phyloP scores from a whole-genome alignment of 2,329 filamentous ascomycete species.

The Lithohypha guttulata region DNA sequence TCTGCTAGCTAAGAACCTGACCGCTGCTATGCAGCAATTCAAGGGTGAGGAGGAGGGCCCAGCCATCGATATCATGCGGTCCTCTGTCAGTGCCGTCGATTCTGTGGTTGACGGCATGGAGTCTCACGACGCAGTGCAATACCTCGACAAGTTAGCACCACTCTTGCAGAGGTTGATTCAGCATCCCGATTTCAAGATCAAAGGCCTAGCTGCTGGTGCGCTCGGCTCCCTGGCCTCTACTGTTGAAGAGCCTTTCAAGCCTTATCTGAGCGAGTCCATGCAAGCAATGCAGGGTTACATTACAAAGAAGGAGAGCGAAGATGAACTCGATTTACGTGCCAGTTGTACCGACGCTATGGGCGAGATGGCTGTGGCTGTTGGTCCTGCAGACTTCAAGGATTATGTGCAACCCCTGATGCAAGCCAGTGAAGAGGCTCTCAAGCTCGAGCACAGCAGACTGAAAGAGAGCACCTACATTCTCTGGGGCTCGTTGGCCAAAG shows the following conservation, averaged over 20 bases:
- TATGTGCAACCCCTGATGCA: conserved; percentile 86
- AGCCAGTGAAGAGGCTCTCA: conserved; percentile 80
- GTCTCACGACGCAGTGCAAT: conserved; percentile 66
- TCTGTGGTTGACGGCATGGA: conserved; percentile 79
- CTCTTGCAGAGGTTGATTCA: conserved; percentile 74
- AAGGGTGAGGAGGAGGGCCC: conserved; percentile 57
- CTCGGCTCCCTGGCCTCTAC: conserved; percentile 84
- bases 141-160: conserved; percentile 71
- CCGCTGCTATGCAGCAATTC: conserved; percentile 61
- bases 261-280: conserved; percentile 91
- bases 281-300: conserved; percentile 75
- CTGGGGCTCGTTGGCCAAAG: conserved; percentile 88
- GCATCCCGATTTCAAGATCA: conserved; percentile 79
- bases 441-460: conserved; percentile 78
- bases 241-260: conserved; percentile 69
- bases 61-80: conserved; percentile 76
- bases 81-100: conserved; percentile 81
- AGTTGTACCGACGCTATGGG: conserved; percentile 88
- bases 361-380: conserved; percentile 82
- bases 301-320: conserved; percentile 74
- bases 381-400: conserved; percentile 73
- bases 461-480: conserved; percentile 96
- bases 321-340: conserved; percentile 79
- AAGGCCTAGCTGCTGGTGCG: conserved; percentile 78
- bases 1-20: conserved; percentile 76